A percentile compares a stretch with the other conserved stretches of the same genome.
Evolutionary conservation across 768 basidiomycete species (phyloP).

Genomic region (Leccinum disarticulatum): DNA sequence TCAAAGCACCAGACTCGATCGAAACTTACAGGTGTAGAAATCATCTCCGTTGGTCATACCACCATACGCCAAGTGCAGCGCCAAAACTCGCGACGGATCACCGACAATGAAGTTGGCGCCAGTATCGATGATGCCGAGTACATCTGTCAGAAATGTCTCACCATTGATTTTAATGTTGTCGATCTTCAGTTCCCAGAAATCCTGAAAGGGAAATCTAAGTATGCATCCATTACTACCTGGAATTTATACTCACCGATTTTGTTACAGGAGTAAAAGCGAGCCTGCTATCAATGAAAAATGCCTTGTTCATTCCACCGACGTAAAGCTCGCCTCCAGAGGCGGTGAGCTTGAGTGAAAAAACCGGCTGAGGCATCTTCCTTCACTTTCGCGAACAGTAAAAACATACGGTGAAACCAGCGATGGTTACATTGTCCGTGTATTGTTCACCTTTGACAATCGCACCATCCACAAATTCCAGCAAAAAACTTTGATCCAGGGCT

Average conservation of each 20-base stretch:
- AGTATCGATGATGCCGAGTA: neutral
- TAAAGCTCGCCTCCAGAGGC: neutral
- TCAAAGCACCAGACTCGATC: neutral
- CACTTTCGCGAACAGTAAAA: neutral
- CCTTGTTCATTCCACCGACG: neutral
- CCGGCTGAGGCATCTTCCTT: neutral
- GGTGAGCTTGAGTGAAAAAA: neutral
- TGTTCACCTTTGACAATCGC: slow-evolving; percentile 27
- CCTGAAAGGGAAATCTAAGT: neutral
- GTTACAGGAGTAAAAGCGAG: neutral
- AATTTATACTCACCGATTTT: neutral
- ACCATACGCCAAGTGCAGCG: neutral
- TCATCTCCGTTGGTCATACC: neutral
- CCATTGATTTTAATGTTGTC: too few species aligned
- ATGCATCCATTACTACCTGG: neutral
- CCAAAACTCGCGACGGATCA: neutral
- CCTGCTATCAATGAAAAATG: neutral
- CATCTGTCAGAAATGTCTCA: neutral
- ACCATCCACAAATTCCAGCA: too few species aligned
- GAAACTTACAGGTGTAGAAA: neutral
- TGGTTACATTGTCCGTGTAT: slow-evolving; percentile 35
- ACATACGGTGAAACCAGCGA: slow-evolving; percentile 9
- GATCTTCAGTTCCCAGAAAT: neutral
- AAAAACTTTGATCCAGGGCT: too few species aligned
- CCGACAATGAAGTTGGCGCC: neutral